These are phyloP conservation scores for Microascus cirrosus DNA, from an alignment of 2,329 filamentous ascomycete genomes.

Conservation along the genomic window DNA sequence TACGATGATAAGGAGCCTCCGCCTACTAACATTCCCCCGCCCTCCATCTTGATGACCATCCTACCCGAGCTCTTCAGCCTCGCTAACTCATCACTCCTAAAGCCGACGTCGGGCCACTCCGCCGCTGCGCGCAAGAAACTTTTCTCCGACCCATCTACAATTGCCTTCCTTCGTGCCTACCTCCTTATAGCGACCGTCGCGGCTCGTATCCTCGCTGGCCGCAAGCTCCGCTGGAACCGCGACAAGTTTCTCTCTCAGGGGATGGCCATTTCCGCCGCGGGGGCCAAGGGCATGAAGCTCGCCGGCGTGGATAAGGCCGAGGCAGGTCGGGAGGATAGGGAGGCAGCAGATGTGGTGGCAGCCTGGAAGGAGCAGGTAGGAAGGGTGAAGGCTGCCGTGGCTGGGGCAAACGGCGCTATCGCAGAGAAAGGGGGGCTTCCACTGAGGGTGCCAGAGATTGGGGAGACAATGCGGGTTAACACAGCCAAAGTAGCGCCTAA, in stretches of 20 bases:
- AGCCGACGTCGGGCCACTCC: slow-evolving; percentile 48
- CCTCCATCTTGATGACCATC: slow-evolving; percentile 67
- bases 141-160: slow-evolving; percentile 49
- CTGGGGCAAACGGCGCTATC: slow-evolving; percentile 50
- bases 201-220: slow-evolving; percentile 72
- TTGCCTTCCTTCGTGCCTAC: slow-evolving; percentile 54
- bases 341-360: slow-evolving; percentile 65
- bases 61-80: slow-evolving; percentile 62
- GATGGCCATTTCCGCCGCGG: slow-evolving; percentile 75
- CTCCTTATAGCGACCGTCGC: slow-evolving; percentile 55
- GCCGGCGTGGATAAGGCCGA: slow-evolving; percentile 76
- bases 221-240: slow-evolving; percentile 81
- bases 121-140: slow-evolving; percentile 50
- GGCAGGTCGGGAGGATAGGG: slow-evolving; percentile 70
- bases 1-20: slow-evolving; percentile 34
- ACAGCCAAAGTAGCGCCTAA: slow-evolving; percentile 63
- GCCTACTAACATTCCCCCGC: slow-evolving; percentile 81
- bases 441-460: slow-evolving; percentile 57
- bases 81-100: slow-evolving; percentile 53
- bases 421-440: slow-evolving; percentile 17
- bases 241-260: slow-evolving; percentile 75
- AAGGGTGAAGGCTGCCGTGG: slow-evolving; percentile 61
- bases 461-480: slow-evolving; percentile 56
- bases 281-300: slow-evolving; percentile 83
- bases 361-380: slow-evolving; percentile 70